Conservation (phyloP, 441 rosid species). For the Flueggea neowawraea region DNA sequence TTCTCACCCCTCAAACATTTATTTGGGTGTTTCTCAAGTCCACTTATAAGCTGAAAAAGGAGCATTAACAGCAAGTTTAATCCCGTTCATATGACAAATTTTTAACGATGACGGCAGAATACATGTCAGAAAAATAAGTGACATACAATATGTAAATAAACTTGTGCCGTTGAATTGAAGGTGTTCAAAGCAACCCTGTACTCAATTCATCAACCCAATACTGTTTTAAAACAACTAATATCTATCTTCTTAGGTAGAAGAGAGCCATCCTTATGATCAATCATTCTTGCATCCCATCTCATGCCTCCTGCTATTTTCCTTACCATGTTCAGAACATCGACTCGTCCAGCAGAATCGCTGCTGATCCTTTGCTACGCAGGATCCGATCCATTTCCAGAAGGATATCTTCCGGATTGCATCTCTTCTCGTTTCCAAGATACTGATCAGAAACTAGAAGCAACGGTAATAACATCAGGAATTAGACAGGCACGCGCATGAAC, state of each 20-base stretch:
- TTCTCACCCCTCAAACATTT: too few relatives aligned
- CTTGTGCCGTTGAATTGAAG: too few relatives aligned
- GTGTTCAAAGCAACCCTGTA: too few relatives aligned
- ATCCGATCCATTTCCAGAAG: constrained; percentile 90
- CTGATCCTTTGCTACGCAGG: constrained; percentile 79
- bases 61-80: too few relatives aligned
- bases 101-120: too few relatives aligned
- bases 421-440: constrained; percentile 7
- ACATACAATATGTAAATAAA: too few relatives aligned
- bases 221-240: constrained; percentile 69
- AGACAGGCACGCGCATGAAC: too few relatives aligned
- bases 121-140: too few relatives aligned
- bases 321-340: constrained; percentile 66
- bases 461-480: background rate
- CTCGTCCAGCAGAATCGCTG: constrained; percentile 71
- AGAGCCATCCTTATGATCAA: constrained; percentile 97
- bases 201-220: constrained; percentile 64
- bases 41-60: too few relatives aligned
- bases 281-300: constrained; percentile 87
- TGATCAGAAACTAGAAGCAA: constrained; percentile 1
- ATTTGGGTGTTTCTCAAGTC: too few relatives aligned
- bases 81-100: too few relatives aligned
- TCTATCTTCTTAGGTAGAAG: constrained; percentile 67
- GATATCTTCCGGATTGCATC: too few relatives aligned
- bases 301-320: constrained; percentile 62